Percentiles rank a stretch among this genome's conserved stretches.
phyloP scores from a whole-genome alignment of 1,284 basidiomycete species.

The Microstroma glucosiphilum region DNA sequence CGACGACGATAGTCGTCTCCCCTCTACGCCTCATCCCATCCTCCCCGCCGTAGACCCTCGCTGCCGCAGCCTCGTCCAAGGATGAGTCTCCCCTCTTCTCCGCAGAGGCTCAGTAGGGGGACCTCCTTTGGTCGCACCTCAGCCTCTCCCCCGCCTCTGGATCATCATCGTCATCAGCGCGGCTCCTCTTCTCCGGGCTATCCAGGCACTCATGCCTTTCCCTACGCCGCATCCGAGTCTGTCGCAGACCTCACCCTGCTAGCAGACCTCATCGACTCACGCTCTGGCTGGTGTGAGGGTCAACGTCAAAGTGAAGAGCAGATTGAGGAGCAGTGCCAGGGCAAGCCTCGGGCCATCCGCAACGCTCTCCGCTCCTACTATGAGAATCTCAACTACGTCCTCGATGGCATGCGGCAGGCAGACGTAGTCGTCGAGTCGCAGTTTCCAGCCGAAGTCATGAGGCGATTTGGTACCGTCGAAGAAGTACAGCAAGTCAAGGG shows the following conservation, averaged over 20 bases:
- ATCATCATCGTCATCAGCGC: no score
- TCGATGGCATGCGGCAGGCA: constrained; percentile 46
- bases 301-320: constrained; percentile 26
- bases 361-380: constrained; percentile 35
- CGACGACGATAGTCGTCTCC: no score
- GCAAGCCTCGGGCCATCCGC: constrained; percentile 4
- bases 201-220: constrained; percentile 23
- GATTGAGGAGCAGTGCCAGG: constrained; percentile 26
- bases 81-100: no score
- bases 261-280: constrained; percentile 38
- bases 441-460: constrained; percentile 46
- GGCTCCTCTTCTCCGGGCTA: no score
- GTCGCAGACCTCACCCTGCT: constrained; percentile 38
- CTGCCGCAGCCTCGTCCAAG: no score
- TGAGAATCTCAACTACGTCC: constrained; percentile 37
- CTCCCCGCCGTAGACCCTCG: no score
- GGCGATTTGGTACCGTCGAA: constrained; percentile 29
- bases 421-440: constrained; percentile 48
- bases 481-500: constrained; percentile 15
- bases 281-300: constrained; percentile 41
- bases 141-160: no score
- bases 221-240: constrained; percentile 28
- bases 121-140: no score
- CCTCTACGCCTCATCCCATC: no score
- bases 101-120: no score